A percentile compares a stretch with the other conserved stretches of the same genome.
These are phyloP conservation scores for Penicillium daleae DNA, from an alignment of 495 filamentous ascomycete genomes.

Conservation along the genomic window DNA sequence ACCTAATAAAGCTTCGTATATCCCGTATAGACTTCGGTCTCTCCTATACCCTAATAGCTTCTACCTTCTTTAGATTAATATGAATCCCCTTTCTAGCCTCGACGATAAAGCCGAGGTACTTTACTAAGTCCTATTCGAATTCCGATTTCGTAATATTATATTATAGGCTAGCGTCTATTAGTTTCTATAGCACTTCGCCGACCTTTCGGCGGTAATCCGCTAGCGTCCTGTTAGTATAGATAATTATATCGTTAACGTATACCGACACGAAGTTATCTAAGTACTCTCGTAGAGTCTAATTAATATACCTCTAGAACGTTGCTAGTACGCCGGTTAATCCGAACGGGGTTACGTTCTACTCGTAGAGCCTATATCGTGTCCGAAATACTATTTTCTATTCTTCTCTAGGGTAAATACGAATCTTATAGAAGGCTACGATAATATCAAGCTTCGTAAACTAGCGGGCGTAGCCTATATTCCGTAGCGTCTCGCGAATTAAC, in stretches of 20 bases:
- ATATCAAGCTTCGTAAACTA: neutral
- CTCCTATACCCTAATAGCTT: neutral
- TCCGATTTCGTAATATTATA: slow-evolving; percentile 2
- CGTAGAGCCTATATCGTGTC: neutral
- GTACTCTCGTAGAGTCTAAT: neutral
- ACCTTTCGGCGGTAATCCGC: neutral
- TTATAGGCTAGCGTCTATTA: neutral
- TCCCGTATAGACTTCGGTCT: too few relatives aligned
- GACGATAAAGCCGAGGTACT: neutral
- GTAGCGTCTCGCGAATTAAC: neutral
- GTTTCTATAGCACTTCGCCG: slow-evolving; percentile 3
- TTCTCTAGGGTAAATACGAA: neutral
- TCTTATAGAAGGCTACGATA: neutral
- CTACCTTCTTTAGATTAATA: slow-evolving; percentile 5
- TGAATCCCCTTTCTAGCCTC: neutral
- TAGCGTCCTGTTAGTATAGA: neutral
- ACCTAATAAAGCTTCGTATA: too few relatives aligned
- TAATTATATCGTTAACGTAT: slow-evolving; percentile 6
- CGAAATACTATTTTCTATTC: neutral
- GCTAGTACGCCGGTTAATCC: neutral
- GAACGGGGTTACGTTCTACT: neutral
- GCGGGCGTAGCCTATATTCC: neutral
- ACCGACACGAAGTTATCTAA: neutral
- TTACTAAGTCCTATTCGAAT: neutral
- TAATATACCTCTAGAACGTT: slow-evolving; percentile 1